phyloP scores from a whole-genome alignment of 1,284 basidiomycete species.

The Leccinum solheimii region DNA sequence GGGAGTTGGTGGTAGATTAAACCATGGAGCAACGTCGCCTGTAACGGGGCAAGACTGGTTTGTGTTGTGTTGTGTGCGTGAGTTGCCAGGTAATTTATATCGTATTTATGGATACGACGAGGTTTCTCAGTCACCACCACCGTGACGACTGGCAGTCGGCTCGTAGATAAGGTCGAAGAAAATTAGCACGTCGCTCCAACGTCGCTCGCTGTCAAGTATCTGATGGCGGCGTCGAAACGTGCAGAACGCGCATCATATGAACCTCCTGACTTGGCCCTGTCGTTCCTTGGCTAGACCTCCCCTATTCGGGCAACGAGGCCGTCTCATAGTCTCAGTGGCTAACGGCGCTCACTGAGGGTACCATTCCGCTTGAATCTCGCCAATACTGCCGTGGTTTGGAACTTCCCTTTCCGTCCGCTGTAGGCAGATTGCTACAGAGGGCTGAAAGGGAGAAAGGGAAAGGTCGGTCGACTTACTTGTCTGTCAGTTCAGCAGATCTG shows the following conservation, averaged over 20 bases:
- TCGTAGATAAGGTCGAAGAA: not conserved
- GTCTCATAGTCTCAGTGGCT: conserved; percentile 1
- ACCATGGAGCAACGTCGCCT: not conserved
- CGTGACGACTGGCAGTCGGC: not conserved
- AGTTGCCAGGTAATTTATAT: not conserved
- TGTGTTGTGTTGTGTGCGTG: not conserved
- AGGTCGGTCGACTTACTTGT: not conserved
- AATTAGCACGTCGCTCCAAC: not conserved
- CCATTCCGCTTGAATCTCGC: not conserved
- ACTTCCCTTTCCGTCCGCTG: conserved; percentile 27
- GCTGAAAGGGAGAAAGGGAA: conserved; percentile 21
- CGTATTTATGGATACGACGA: not conserved
- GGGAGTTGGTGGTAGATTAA: not conserved
- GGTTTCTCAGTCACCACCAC: not conserved
- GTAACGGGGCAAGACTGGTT: not conserved
- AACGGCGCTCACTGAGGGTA: not conserved
- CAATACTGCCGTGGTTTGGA: not conserved
- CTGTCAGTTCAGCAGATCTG: not conserved
- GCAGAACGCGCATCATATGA: not conserved
- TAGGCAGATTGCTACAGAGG: conserved; percentile 23
- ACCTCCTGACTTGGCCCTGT: not conserved
- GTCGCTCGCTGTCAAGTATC: not conserved
- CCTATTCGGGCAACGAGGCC: not conserved
- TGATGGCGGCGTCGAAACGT: conserved; percentile 1
- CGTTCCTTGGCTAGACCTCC: conserved; percentile 1